Conservation (phyloP, 805 yeast genomes). For the Naumovozyma dairenensis region DNA sequence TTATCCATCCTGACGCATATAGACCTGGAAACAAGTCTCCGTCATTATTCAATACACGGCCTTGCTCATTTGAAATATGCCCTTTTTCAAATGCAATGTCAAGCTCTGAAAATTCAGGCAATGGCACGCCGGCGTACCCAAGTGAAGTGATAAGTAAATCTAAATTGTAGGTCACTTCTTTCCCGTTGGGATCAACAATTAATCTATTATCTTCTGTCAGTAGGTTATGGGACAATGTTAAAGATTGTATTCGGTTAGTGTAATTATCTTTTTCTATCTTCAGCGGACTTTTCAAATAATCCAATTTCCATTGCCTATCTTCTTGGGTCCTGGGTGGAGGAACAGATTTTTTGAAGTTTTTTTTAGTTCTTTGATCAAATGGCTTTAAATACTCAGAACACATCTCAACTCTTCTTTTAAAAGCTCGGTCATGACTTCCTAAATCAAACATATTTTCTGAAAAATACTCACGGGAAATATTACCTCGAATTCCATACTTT, state of each 20-base stretch:
- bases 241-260: slow-evolving; percentile 30
- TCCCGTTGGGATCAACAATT: slow-evolving; percentile 16
- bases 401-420: slow-evolving; percentile 57
- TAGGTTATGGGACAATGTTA: slow-evolving; percentile 13
- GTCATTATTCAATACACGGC: slow-evolving; percentile 31
- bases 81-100: slow-evolving; percentile 45
- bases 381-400: slow-evolving; percentile 42
- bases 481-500: slow-evolving; percentile 40
- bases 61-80: slow-evolving; percentile 37
- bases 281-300: slow-evolving; percentile 59
- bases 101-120: slow-evolving; percentile 46
- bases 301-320: slow-evolving; percentile 49
- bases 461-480: slow-evolving; percentile 32
- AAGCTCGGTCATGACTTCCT: slow-evolving; percentile 38
- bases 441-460: slow-evolving; percentile 19
- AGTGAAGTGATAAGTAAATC: slow-evolving; percentile 72
- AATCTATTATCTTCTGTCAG: slow-evolving; percentile 18
- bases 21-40: slow-evolving; percentile 35
- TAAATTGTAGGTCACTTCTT: slow-evolving; percentile 28
- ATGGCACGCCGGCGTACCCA: slow-evolving; percentile 67
- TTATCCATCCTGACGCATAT: slow-evolving; percentile 87
- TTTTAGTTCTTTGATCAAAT: slow-evolving; percentile 22
- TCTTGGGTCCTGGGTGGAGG: slow-evolving; percentile 5
- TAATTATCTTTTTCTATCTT: slow-evolving; percentile 34
- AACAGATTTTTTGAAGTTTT: slow-evolving; percentile 20